Base-by-base conservation (phyloP, 1,284 basidiomycete species). In the Ustilago cynodontis region DNA sequence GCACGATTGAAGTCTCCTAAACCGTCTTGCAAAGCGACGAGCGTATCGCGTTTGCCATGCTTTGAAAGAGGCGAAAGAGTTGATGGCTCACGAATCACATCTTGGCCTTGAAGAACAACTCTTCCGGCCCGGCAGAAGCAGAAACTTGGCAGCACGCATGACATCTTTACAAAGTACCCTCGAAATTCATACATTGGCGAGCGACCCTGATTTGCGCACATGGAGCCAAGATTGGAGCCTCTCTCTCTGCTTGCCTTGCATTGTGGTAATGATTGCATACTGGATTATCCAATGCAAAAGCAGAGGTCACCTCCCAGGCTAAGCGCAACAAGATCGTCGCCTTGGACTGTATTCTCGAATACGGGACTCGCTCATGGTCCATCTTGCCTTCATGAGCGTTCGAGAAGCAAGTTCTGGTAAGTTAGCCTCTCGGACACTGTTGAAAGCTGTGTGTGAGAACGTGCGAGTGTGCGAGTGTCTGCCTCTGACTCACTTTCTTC, bases 181-280 rank as follows among this genome's bases (percentile, higher is more conserved):
- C 53, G 18, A 47, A 58, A 58, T 58, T 58, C 56, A 58, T n/a
- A 43, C 56, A 41, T 58, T 58, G 56, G 29, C 56, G 56, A 49
- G 56, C 56, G 29, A 45, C 39, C 55, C 55, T 57, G n/a, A 16
- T 45, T 45, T 18, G 51, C 18, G 31, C 51, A 33, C 51, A 52
- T 52, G 51, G 28, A 33, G 49, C 4, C 14, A n/a, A 41, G 39
- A n/a, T 20, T 20, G 43, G 2, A 20, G 43, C 43, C 35, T 37
- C 14, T 37, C 9, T 10, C 9, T 16, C 31, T 6, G 11, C 31
- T 11, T 33, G 31, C 31, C 11, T 33, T 33, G 31, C 31, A 33
- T 33, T 33, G 31, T 33, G 31, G n/a, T 37, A 37, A 37, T 14
- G 39, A 14, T 14, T 49, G 45, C 45, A 13, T 8, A 41, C 39